phyloP scores from a whole-genome alignment of 805 yeast species.

The Ogataea paraovalis region DNA sequence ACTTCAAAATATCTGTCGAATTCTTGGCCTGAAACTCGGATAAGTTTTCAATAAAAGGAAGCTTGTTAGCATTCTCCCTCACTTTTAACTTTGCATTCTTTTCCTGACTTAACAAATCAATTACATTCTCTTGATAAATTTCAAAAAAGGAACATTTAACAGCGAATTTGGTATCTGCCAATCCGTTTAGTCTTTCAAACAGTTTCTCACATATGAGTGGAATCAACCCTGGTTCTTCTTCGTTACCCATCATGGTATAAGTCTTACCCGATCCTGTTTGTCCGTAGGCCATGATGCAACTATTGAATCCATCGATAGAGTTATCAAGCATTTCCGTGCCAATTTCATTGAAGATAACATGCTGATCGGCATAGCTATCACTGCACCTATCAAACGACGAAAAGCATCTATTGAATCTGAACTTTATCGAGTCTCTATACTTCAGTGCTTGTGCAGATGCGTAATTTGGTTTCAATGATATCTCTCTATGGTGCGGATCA shows the following conservation, averaged over 20 bases:
- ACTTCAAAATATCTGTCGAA: conserved; percentile 45
- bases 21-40: conserved; percentile 46
- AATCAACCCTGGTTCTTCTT: conserved; percentile 55
- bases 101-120: conserved; percentile 47
- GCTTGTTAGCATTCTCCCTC: conserved; percentile 57
- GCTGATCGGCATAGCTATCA: conserved; percentile 42
- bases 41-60: conserved; percentile 71
- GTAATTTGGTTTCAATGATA: conserved; percentile 7
- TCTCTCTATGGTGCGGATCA: conserved; percentile 4
- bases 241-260: conserved; percentile 67
- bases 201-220: conserved; percentile 57
- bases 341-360: conserved; percentile 44
- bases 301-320: conserved; percentile 55
- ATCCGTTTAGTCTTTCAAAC: conserved; percentile 37
- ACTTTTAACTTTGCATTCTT: conserved; percentile 38
- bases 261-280: conserved; percentile 85
- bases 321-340: conserved; percentile 61
- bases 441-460: conserved; percentile 11
- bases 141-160: conserved; percentile 63
- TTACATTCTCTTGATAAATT: conserved; percentile 72
- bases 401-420: conserved; percentile 49
- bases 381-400: conserved; percentile 41
- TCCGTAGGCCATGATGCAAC: conserved; percentile 52
- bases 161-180: conserved; percentile 34
- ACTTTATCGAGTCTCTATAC: conserved; percentile 30